These are phyloP conservation scores for Paxillus ammoniavirescens DNA, from an alignment of 768 basidiomycete species.

Conservation along the genomic window DNA sequence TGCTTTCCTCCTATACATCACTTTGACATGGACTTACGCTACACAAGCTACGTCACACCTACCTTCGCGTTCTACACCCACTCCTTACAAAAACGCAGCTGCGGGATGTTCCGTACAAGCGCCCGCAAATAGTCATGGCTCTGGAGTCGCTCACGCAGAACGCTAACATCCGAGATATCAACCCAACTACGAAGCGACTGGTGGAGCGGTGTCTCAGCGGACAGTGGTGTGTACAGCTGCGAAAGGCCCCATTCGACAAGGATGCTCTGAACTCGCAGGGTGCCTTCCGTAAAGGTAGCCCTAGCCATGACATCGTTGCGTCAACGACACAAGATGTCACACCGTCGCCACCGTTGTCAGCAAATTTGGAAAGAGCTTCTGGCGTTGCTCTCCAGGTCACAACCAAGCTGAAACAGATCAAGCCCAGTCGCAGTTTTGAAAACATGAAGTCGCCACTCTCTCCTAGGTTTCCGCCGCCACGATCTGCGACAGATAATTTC, in stretches of 20 bases:
- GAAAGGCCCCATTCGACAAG: slow-evolving; percentile 37
- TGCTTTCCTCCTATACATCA: not conserved
- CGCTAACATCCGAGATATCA: slow-evolving; percentile 75
- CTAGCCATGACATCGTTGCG: slow-evolving; percentile 42
- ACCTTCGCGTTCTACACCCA: slow-evolving; percentile 93
- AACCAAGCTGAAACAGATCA: slow-evolving; percentile 45
- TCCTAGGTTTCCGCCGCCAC: slow-evolving; percentile 28
- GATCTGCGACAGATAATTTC: slow-evolving; percentile 34
- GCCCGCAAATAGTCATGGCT: slow-evolving; percentile 80
- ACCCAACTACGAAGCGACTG: slow-evolving; percentile 83
- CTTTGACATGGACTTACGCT: slow-evolving; percentile 2
- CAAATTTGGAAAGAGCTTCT: slow-evolving; percentile 14
- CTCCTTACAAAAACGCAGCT: slow-evolving; percentile 94
- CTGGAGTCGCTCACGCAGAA: slow-evolving; percentile 78
- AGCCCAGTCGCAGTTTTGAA: slow-evolving; percentile 68
- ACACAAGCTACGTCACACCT: slow-evolving; percentile 86
- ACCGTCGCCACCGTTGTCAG: slow-evolving; percentile 11
- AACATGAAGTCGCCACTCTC: slow-evolving; percentile 38
- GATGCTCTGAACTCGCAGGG: slow-evolving; percentile 26
- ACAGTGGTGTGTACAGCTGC: slow-evolving; percentile 80
- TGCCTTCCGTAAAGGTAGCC: slow-evolving; percentile 38
- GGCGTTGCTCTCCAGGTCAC: slow-evolving; percentile 17
- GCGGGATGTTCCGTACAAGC: slow-evolving; percentile 82
- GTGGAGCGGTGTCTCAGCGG: slow-evolving; percentile 89
- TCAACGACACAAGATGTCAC: slow-evolving; percentile 36